Percentiles rank a stretch among this genome's conserved stretches.
Conservation (phyloP, 2,329 filamentous ascomycete genomes). For the Colletotrichum musae region DNA sequence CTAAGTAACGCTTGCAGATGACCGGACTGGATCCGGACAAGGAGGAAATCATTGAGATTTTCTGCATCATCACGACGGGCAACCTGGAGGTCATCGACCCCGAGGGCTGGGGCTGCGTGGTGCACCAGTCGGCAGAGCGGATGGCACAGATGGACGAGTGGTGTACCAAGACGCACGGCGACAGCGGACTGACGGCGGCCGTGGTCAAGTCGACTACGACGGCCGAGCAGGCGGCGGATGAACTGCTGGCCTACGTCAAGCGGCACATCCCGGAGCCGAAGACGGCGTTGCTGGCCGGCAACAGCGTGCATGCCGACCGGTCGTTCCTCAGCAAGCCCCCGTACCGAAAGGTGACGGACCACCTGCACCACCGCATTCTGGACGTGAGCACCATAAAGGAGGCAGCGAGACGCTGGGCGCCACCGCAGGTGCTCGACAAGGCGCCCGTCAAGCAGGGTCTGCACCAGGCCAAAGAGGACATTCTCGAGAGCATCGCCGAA, state of each 20-base stretch:
- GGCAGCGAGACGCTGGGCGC: constrained; percentile 85
- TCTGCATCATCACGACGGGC: constrained; percentile 89
- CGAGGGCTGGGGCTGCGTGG: constrained; percentile 82
- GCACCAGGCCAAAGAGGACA: constrained; percentile 90
- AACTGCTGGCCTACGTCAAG: constrained; percentile 84
- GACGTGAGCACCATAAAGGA: constrained; percentile 96
- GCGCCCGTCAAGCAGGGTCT: constrained; percentile 81
- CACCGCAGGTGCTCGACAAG: constrained; percentile 68
- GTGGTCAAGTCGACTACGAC: constrained; percentile 82
- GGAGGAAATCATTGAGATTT: constrained; percentile 92
- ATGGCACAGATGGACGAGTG: constrained; percentile 89
- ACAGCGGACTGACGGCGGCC: constrained; percentile 84
- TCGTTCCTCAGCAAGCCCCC: constrained; percentile 83
- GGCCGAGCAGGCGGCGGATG: constrained; percentile 78
- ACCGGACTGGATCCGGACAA: constrained; percentile 83
- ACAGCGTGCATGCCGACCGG: constrained; percentile 92
- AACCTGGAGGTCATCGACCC: constrained; percentile 83
- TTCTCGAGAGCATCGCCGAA: constrained; percentile 95
- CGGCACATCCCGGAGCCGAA: constrained; percentile 76
- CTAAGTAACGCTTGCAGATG: constrained; percentile 74
- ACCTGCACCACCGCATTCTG: constrained; percentile 90
- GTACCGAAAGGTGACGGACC: constrained; percentile 79
- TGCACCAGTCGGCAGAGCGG: constrained; percentile 79
- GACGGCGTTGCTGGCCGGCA: constrained; percentile 86
- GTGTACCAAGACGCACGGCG: constrained; percentile 85